phyloP scores from a whole-genome alignment of 106 monocot genomes.

The Agapanthus africanus region DNA sequence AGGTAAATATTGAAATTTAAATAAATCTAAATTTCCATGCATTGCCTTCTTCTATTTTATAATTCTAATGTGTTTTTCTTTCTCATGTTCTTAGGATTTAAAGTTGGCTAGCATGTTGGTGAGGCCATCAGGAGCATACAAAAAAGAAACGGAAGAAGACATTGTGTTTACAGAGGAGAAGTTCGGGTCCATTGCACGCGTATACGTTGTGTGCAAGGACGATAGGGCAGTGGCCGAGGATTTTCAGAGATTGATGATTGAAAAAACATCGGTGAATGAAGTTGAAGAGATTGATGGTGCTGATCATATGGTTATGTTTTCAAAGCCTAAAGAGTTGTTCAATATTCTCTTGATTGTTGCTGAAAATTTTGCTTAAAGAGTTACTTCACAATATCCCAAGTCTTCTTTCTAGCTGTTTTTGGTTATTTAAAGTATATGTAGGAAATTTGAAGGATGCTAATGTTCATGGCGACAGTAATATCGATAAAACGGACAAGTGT shows the following conservation, averaged over 20 bases:
- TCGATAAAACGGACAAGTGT: no score
- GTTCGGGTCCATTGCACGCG: neutral
- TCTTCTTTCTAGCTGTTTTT: no score
- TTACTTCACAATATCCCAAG: no score
- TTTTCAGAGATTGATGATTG: neutral
- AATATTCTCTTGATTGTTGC: neutral
- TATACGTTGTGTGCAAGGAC: neutral
- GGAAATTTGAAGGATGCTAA: no score
- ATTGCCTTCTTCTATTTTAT: neutral
- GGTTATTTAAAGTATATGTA: no score
- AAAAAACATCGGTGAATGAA: no score
- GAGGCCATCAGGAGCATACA: neutral
- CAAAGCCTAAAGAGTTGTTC: neutral
- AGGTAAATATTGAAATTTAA: neutral
- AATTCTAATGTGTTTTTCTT: neutral
- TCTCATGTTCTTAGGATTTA: neutral
- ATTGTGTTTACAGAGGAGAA: neutral
- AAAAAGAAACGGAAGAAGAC: neutral
- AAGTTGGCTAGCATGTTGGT: neutral
- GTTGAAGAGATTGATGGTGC: neutral
- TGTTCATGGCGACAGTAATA: no score
- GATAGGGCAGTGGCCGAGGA: neutral
- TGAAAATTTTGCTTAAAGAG: neutral
- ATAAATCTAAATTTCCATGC: neutral
- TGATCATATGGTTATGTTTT: neutral